A percentile compares a stretch with the other conserved stretches of the same genome.
These are phyloP conservation scores for Solanum microdontum DNA, from an alignment of 257 asterid genomes.

Conservation along the genomic window DNA sequence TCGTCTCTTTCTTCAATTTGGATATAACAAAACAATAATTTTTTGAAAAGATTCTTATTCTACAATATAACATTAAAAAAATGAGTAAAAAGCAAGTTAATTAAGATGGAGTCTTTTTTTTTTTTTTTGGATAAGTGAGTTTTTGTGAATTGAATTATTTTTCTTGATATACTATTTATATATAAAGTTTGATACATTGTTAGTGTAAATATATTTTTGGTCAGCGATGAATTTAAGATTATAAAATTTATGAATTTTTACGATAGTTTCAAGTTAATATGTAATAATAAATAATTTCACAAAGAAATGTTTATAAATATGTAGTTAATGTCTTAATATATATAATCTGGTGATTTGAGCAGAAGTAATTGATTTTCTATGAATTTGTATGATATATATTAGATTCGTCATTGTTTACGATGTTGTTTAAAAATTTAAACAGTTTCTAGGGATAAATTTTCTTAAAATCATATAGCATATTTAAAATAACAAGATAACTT, in stretches of 20 bases:
- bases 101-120: neutral
- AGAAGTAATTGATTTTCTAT: too few relatives aligned
- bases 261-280: neutral
- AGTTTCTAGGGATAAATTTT: too few relatives aligned
- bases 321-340: neutral
- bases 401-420: neutral
- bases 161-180: neutral
- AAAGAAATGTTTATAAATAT: too few relatives aligned
- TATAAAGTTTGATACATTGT: neutral
- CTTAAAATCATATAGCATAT: neutral
- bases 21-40: neutral
- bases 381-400: too few relatives aligned
- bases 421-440: too few relatives aligned
- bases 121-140: neutral
- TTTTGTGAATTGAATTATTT: neutral
- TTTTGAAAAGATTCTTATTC: neutral
- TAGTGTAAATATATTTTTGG: neutral
- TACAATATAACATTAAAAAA: neutral
- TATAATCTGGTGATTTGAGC: too few relatives aligned
- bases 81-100: neutral
- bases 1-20: neutral
- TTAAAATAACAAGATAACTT: too few relatives aligned
- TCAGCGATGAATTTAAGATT: neutral
- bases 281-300: neutral
- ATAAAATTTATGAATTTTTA: neutral